A percentile compares a stretch with the other conserved stretches of the same genome.
phyloP scores from a whole-genome alignment of 352 stramenopile species.

The Phytophthora cryptogea region DNA sequence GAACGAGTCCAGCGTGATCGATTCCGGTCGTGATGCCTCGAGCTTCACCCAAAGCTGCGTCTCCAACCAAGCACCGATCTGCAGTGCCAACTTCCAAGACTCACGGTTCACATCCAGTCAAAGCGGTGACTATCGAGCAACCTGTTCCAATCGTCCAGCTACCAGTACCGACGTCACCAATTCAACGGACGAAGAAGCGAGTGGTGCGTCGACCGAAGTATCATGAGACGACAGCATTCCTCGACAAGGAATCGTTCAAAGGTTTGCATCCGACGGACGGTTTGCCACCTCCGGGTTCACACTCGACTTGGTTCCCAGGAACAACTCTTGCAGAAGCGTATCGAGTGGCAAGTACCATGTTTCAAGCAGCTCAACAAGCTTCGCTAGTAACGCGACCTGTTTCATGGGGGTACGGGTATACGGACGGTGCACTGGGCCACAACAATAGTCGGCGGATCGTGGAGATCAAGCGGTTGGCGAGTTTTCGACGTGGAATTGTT shows the following conservation, averaged over 20 bases:
- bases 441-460: slow-evolving; percentile 31
- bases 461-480: slow-evolving; percentile 37
- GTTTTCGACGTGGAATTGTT: slow-evolving; percentile 45
- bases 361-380: slow-evolving; percentile 30
- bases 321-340: slow-evolving; percentile 38
- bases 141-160: not conserved
- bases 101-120: not conserved
- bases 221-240: slow-evolving; percentile 49
- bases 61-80: slow-evolving; percentile 2
- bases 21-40: slow-evolving; percentile 15
- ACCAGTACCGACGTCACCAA: slow-evolving; percentile 1
- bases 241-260: slow-evolving; percentile 42
- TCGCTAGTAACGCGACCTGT: slow-evolving; percentile 38
- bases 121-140: slow-evolving; percentile 3
- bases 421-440: slow-evolving; percentile 51
- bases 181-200: slow-evolving; percentile 36
- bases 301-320: slow-evolving; percentile 18
- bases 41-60: not conserved
- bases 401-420: slow-evolving; percentile 61
- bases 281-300: slow-evolving; percentile 4
- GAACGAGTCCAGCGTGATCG: slow-evolving; percentile 8
- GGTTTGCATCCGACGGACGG: slow-evolving; percentile 16
- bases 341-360: slow-evolving; percentile 48
- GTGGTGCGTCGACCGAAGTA: slow-evolving; percentile 43
- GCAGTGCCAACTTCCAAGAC: not conserved